Evolutionary conservation across 2,329 filamentous ascomycete species (phyloP), one percentile per base, ranked within the genome.

Genomic region (Phaeosphaeriaceae sp.): DNA sequence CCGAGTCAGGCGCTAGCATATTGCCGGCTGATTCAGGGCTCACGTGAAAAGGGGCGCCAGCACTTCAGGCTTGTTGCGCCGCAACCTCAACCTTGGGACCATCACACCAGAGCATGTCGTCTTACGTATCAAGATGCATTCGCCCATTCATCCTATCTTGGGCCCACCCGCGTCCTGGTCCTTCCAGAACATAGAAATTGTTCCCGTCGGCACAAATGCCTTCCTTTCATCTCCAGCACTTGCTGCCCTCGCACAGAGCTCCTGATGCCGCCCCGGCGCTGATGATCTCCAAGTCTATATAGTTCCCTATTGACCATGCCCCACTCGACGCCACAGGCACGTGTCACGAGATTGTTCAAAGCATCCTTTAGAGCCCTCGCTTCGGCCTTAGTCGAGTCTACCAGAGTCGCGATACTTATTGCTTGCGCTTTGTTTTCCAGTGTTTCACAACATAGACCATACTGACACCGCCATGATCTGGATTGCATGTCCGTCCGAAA

Each of bases 21-120:
- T 54, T 64, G 61, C 61, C 65, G 59, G 64, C 63, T 64, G 59
- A 66, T 54, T 66, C 59, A 64, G 51, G 61, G 49, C 48, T 67
- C 72, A 73, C 71, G 69, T 73, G 70, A 71, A 75, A 73, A 70
- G 66, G 68, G 70, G 53, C 30, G 32, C 46, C 17, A 54, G 7
- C 24, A 21, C 46, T 49, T 22, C 30, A 64, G 49, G 49, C 32
- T 49, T 54, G 28, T 30, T 58, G 28, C 56, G 43, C 43, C 50
- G 48, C 55, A 35, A 49, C 54, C 58, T 58, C 35, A 52, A 52
- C 66, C 61, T 58, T n/a, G 62, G 62, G 63, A 32, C 53, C 54
- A 56, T n/a, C 30, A 19, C 28, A 55, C 52, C 49, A 59, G 42
- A 59, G 21, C 47, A 54, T 46, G 21, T 30, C 23, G 55, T 62